Evolutionary conservation across 371 early-diverging fungal species (phyloP).

Genomic region (Mortierella sp.): DNA sequence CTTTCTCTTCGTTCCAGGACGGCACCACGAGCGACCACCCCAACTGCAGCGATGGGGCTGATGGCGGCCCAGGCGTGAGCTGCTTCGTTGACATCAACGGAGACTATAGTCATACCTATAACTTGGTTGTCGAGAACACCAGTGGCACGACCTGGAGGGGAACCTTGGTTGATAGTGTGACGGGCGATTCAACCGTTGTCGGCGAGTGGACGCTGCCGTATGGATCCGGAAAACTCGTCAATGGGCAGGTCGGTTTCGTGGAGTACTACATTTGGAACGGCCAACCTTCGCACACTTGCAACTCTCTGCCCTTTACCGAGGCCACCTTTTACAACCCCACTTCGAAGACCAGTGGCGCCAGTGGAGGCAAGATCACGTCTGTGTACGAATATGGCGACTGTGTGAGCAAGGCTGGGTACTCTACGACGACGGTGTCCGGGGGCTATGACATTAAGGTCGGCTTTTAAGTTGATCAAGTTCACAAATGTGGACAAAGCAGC

Average conservation of each 20-base stretch:
- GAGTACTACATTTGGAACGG: conserved; percentile 34
- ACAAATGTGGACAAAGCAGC: too few species aligned
- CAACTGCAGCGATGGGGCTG: conserved; percentile 23
- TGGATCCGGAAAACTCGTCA: conserved; percentile 19
- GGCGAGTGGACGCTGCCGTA: conserved; percentile 34
- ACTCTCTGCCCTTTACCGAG: conserved; percentile 21
- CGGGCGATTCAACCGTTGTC: not conserved
- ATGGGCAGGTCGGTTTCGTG: conserved; percentile 24
- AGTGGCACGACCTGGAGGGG: conserved; percentile 29
- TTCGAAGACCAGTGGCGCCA: conserved; percentile 19
- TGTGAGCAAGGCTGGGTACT: conserved; percentile 18
- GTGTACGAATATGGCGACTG: conserved; percentile 28
- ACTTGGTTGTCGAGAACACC: conserved; percentile 19
- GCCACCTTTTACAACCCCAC: conserved; percentile 29
- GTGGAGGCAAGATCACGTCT: conserved; percentile 6
- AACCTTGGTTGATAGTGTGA: conserved; percentile 27
- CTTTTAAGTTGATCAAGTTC: too few species aligned
- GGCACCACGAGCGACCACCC: conserved; percentile 20
- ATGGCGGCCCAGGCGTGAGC: conserved; percentile 33
- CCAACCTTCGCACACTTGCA: conserved; percentile 5
- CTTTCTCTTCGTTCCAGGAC: conserved; percentile 30
- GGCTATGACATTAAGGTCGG: conserved; percentile 27
- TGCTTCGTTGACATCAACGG: conserved; percentile 24
- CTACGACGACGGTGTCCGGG: not conserved
- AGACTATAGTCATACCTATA: conserved; percentile 22